Evolutionary conservation across 768 basidiomycete species (phyloP).

Genomic region (Tulasnella sp.): DNA sequence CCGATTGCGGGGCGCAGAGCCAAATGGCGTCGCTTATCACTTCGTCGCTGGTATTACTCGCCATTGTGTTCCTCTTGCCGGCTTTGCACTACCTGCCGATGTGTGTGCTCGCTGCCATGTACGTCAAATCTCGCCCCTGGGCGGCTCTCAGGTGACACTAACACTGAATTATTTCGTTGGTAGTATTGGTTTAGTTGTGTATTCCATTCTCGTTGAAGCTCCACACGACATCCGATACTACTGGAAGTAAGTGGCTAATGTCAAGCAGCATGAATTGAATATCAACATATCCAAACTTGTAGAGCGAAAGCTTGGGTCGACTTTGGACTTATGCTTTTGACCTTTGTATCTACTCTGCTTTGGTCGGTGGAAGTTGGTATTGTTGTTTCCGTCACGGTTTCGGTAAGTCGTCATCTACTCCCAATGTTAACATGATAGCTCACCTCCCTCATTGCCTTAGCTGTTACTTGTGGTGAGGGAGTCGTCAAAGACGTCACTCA

Average conservation of each 20-base stretch:
- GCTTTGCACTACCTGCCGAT: constrained; percentile 80
- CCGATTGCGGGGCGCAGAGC: constrained; percentile 75
- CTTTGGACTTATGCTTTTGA: constrained; percentile 72
- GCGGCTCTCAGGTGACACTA: background rate
- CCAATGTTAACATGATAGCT: constrained; percentile 26
- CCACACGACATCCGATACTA: constrained; percentile 82
- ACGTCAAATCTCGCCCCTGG: constrained; percentile 22
- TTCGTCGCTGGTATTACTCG: constrained; percentile 59
- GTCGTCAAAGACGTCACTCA: constrained; percentile 81
- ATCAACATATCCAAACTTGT: background rate
- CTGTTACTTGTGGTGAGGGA: constrained; percentile 82
- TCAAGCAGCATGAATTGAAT: background rate
- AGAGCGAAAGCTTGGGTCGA: constrained; percentile 94
- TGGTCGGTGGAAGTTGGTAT: constrained; percentile 92
- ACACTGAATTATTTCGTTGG: background rate
- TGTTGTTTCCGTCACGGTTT: constrained; percentile 76
- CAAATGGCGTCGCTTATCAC: constrained; percentile 83
- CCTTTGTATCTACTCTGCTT: constrained; percentile 76
- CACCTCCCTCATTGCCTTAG: constrained; percentile 27
- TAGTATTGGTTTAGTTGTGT: constrained; percentile 78
- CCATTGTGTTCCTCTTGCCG: constrained; percentile 84
- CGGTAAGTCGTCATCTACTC: constrained; percentile 31
- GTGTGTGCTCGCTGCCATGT: constrained; percentile 84
- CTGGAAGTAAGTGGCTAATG: constrained; percentile 46
- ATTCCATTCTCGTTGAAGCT: constrained; percentile 69